These are phyloP conservation scores for Sisymbrium irio DNA, from an alignment of 345 rosid species.

Conservation along the genomic window DNA sequence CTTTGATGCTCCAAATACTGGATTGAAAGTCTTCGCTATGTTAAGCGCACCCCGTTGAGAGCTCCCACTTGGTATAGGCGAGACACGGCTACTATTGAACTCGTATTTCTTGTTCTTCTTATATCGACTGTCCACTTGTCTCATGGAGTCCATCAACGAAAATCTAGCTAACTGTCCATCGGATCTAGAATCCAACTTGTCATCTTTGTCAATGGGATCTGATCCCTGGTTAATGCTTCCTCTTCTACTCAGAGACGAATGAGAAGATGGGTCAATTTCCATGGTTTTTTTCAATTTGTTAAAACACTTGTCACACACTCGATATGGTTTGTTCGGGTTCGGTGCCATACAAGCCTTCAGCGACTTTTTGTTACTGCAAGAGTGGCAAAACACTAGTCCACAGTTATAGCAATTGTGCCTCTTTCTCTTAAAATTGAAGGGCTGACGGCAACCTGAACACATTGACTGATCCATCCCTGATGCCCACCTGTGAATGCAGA, in stretches of 20 bases:
- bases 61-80: conserved; percentile 88
- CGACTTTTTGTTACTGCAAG: conserved; percentile 88
- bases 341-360: conserved; percentile 98
- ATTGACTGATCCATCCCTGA: conserved; percentile 94
- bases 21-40: conserved; percentile 76
- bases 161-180: conserved; percentile 79
- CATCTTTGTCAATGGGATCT: conserved; percentile 65
- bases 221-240: conserved; percentile 67
- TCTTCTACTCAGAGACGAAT: conserved; percentile 71
- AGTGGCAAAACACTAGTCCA: conserved; percentile 92
- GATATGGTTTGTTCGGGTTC: conserved; percentile 84
- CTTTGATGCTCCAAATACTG: conserved; percentile 90
- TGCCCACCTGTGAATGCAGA: conserved; percentile 96
- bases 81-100: conserved; percentile 92
- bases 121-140: conserved; percentile 65
- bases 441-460: conserved; percentile 97
- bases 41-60: conserved; percentile 84
- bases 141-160: conserved; percentile 80
- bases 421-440: conserved; percentile 81
- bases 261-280: conserved; percentile 64
- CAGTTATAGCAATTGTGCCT: conserved; percentile 76
- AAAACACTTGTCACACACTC: conserved; percentile 91
- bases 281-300: conserved; percentile 71
- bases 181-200: conserved; percentile 75
- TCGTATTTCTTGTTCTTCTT: conserved; percentile 90